phyloP scores from a whole-genome alignment of 805 yeast genomes.

The Wickerhamomyces subpelliculosus region DNA sequence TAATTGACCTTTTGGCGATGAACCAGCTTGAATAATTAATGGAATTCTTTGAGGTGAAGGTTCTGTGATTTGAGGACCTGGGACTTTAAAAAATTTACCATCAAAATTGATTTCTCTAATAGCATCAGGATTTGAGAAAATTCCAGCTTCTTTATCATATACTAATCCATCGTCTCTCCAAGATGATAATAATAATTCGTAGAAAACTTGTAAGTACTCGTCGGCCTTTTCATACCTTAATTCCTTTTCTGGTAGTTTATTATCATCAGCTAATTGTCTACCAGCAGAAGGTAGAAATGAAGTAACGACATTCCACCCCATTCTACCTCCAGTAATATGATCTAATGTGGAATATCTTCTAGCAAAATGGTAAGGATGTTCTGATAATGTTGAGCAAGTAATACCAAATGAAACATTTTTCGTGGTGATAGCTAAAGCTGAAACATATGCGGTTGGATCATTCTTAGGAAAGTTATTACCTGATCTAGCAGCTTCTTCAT shows the following conservation, averaged over 20 bases:
- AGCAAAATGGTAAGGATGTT: slow-evolving; percentile 33
- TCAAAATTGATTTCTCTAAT: slow-evolving; percentile 30
- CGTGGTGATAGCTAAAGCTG: slow-evolving; percentile 32
- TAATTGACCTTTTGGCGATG: slow-evolving; percentile 31
- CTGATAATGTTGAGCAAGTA: slow-evolving; percentile 34
- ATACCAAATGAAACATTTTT: slow-evolving; percentile 31
- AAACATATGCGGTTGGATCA: slow-evolving; percentile 27
- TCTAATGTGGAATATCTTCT: slow-evolving; percentile 35
- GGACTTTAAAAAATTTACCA: slow-evolving; percentile 32
- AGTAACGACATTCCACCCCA: slow-evolving; percentile 39
- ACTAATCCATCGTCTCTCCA: slow-evolving; percentile 33
- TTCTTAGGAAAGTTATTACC: slow-evolving; percentile 22
- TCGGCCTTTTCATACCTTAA: slow-evolving; percentile 33
- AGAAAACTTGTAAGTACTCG: slow-evolving; percentile 32
- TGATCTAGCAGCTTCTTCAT: slow-evolving; percentile 23
- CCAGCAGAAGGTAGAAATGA: slow-evolving; percentile 36
- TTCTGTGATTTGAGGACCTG: slow-evolving; percentile 32
- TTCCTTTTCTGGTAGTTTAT: slow-evolving; percentile 29
- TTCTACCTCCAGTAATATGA: slow-evolving; percentile 33
- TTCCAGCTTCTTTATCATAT: slow-evolving; percentile 18
- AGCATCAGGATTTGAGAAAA: slow-evolving; percentile 28
- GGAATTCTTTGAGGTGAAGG: slow-evolving; percentile 38
- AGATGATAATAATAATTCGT: slow-evolving; percentile 30
- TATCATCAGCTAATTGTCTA: slow-evolving; percentile 29
- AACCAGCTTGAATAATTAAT: slow-evolving; percentile 35